Base-by-base conservation (phyloP, 2,329 filamentous ascomycete genomes). In the Fusarium napiforme region DNA sequence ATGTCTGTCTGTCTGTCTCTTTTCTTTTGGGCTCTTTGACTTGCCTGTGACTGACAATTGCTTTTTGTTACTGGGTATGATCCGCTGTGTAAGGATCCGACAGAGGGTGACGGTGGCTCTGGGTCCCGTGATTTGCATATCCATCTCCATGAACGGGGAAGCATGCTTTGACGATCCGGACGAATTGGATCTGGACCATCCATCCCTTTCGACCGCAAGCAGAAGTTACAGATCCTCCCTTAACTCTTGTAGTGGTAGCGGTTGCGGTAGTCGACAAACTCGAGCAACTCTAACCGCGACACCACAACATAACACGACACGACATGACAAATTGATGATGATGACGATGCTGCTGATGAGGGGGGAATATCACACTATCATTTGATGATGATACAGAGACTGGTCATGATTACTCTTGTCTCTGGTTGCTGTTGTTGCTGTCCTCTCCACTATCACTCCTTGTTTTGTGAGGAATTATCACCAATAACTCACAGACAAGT, bases 121-220 rank as follows among this genome's bases (percentile, higher is more conserved):
- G 58, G 55, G 61, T 71, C 72, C 74, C 69, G 72, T 77, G 76
- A 77, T 77, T 76, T 62, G 66, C 69, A 71, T 64, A 45, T 49
- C 55, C 64, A 67, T 66, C 50, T 58, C 64, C 52, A 66, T 71
- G 69, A n/a, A 67, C 76, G 75, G 76, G 76, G 76, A 78, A 76
- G 61, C 46, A 32, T 58, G 55, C 66, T 64, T 69, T 53, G 52
- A 45, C 47, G 63, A 75, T 74, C 76, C 77, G 77, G 75, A 75
- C 76, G 75, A 77, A 78, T 78, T 78, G 76, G 74, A 75, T 75
- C 46, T 64, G 45, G 50, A 71, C 60, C 71, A 16, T 39, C 67
- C 49, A 53, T 65, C 62, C 56, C 69, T 50, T 68, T 68, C 64
- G 62, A 62, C 71, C 71, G 63, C 70, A 74, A 64, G 67, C 71